A percentile compares a stretch with the other conserved stretches of the same genome.
Evolutionary conservation across 2,329 filamentous ascomycete genomes (phyloP).

Genomic region (Fusarium setosum): DNA sequence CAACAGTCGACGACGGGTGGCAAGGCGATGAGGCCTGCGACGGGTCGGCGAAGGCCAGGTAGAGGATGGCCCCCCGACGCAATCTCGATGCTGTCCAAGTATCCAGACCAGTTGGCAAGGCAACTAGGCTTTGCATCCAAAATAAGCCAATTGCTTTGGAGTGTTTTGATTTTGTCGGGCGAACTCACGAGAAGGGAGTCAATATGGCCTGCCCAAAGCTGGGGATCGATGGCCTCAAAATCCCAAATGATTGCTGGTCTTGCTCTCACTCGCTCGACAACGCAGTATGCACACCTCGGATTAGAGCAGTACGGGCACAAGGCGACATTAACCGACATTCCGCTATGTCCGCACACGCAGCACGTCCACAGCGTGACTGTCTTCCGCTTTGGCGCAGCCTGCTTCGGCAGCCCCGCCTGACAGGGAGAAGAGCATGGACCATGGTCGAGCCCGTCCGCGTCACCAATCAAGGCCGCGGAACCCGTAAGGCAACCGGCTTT

Average conservation of each 20-base stretch:
- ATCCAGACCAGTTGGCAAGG: background rate
- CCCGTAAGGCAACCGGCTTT: background rate
- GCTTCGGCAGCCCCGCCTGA: background rate
- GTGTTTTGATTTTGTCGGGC: too few relatives aligned
- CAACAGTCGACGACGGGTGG: background rate
- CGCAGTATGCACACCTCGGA: slow-evolving; percentile 2
- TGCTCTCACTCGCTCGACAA: background rate
- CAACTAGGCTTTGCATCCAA: background rate
- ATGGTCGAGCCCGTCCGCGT: background rate
- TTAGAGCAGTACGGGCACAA: background rate
- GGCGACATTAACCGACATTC: slow-evolving; percentile 1
- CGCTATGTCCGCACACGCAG: background rate
- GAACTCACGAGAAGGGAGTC: too few relatives aligned
- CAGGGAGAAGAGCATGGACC: background rate
- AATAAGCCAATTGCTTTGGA: too few relatives aligned
- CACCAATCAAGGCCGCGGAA: background rate
- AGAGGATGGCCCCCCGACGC: background rate
- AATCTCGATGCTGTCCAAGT: background rate
- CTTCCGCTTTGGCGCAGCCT: background rate
- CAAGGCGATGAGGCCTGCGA: background rate
- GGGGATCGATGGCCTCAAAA: too few relatives aligned
- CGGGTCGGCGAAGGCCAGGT: background rate
- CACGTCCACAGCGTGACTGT: slow-evolving; percentile 1
- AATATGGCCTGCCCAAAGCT: too few relatives aligned
- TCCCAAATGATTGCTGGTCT: background rate